Evolutionary conservation across 345 rosid genomes (phyloP).

Genomic region (Alliaria petiolata): DNA sequence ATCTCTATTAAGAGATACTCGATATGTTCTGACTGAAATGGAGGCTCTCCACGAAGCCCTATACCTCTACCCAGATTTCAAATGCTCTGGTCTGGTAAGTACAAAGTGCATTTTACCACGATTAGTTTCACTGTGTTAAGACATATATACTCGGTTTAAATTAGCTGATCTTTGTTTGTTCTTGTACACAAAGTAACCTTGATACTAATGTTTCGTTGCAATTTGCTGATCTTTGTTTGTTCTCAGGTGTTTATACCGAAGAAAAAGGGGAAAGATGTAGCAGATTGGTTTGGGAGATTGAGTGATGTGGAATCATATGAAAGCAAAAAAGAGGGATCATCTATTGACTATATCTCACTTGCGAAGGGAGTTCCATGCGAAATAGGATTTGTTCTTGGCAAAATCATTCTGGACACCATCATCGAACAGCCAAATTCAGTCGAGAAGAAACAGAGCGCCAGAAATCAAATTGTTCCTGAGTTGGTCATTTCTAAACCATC

Average conservation of each 20-base stretch:
- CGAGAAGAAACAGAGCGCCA: conserved; percentile 8
- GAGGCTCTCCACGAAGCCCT: conserved; percentile 34
- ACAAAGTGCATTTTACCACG: conserved; percentile 26
- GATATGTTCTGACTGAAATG: conserved; percentile 38
- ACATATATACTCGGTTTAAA: neutral
- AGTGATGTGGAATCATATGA: conserved; percentile 35
- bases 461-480: neutral
- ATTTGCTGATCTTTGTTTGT: neutral
- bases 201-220: too few species aligned
- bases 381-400: conserved; percentile 68
- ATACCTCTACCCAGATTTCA: conserved; percentile 37
- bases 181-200: too few species aligned
- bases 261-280: conserved; percentile 36
- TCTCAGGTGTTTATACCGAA: conserved; percentile 62
- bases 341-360: conserved; percentile 49
- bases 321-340: conserved; percentile 28
- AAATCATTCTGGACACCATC: conserved; percentile 71
- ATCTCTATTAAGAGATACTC: conserved; percentile 43
- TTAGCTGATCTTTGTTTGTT: too few species aligned
- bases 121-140: neutral
- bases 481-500: conserved; percentile 4
- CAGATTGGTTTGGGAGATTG: conserved; percentile 41
- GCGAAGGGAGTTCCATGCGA: conserved; percentile 55
- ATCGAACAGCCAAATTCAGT: conserved; percentile 19
- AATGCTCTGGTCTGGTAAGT: conserved; percentile 59